phyloP scores from a whole-genome alignment of 306 rosid species.

The Myrica gale region DNA sequence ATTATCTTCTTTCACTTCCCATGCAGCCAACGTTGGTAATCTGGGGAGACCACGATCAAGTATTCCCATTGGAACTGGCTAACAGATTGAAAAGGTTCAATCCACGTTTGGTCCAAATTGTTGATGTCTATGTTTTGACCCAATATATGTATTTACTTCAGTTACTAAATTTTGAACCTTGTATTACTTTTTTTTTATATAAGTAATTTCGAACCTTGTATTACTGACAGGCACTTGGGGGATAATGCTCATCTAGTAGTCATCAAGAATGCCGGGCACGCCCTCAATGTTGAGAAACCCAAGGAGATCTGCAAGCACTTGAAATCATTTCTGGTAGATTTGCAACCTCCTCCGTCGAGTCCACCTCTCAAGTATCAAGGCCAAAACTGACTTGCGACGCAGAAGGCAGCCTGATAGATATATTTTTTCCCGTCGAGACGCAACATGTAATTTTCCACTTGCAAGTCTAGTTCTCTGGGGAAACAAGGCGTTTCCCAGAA shows the following conservation, averaged over 20 bases:
- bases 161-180: no score
- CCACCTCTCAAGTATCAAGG: slow-evolving; percentile 19
- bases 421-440: not conserved
- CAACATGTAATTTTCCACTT: not conserved
- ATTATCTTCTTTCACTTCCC: slow-evolving; percentile 8
- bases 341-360: slow-evolving; percentile 19
- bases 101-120: not conserved
- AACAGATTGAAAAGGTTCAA: slow-evolving; percentile 65
- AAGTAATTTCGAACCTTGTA: no score
- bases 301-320: slow-evolving; percentile 54
- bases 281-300: slow-evolving; percentile 50
- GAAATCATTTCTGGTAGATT: slow-evolving; percentile 52
- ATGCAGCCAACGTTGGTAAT: slow-evolving; percentile 68
- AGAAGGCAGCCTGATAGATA: not conserved
- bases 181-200: no score
- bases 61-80: slow-evolving; percentile 68
- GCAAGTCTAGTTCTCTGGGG: not conserved
- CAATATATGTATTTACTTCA: no score
- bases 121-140: not conserved
- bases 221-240: slow-evolving; percentile 57
- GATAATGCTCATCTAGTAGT: slow-evolving; percentile 63
- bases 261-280: slow-evolving; percentile 74
- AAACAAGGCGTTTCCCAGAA: not conserved
- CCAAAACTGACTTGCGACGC: slow-evolving; percentile 2
- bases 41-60: slow-evolving; percentile 81